Conservation (phyloP, 352 stramenopile species). For the Globisporangium camurandrum region DNA sequence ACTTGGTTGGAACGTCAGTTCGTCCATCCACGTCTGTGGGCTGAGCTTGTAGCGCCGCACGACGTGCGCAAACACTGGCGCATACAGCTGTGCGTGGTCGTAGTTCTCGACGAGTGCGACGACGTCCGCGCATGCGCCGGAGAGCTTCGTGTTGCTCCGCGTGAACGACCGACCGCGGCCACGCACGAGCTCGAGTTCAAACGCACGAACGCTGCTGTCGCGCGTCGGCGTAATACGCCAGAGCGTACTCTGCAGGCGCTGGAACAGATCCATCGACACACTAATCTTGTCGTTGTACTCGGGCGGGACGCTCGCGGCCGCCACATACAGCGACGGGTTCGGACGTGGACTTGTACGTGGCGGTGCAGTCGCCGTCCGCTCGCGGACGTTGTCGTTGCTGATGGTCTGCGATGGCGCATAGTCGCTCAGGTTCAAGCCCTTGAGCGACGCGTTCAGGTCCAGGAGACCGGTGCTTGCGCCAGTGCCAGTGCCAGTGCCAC, state of each 20-base stretch:
- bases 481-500: not conserved
- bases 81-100: constrained; percentile 43
- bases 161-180: constrained; percentile 38
- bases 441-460: constrained; percentile 25
- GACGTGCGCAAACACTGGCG: constrained; percentile 33
- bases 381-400: constrained; percentile 3
- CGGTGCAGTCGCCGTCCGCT: constrained; percentile 10
- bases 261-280: constrained; percentile 56
- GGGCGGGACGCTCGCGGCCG: constrained; percentile 22
- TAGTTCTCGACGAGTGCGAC: constrained; percentile 37
- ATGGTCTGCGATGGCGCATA: constrained; percentile 10
- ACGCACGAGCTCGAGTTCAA: constrained; percentile 30
- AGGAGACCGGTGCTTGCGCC: constrained; percentile 3
- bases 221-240: constrained; percentile 22
- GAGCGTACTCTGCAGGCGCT: constrained; percentile 46
- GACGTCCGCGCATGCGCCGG: constrained; percentile 25
- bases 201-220: constrained; percentile 20
- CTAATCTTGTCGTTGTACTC: constrained; percentile 52
- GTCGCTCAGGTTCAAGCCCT: constrained; percentile 20
- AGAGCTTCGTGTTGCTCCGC: constrained; percentile 44
- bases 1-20: constrained; percentile 29
- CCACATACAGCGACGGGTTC: constrained; percentile 26
- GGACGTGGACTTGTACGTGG: no score
- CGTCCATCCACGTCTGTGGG: constrained; percentile 45
- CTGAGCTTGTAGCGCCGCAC: constrained; percentile 36